Conservation (phyloP, 1,284 basidiomycete species). For the Ustilago hordei region DNA sequence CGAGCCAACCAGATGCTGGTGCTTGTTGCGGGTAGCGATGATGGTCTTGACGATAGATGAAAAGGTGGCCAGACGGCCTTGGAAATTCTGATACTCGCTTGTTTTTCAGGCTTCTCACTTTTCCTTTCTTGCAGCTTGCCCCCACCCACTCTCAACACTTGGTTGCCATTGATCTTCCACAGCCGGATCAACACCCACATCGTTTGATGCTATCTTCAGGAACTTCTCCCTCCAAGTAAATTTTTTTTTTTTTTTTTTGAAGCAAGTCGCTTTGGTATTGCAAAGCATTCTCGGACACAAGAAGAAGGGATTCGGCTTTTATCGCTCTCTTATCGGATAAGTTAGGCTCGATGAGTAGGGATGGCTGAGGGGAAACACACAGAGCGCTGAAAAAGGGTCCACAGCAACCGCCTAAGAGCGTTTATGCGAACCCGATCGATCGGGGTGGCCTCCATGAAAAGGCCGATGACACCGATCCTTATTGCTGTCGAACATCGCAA, state of each 20-base stretch:
- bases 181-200: too few species aligned
- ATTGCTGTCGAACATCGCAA: too few species aligned
- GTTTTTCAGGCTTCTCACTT: background rate
- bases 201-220: too few species aligned
- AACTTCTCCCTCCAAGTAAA: too few species aligned
- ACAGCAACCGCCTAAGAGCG: too few species aligned
- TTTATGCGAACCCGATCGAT: background rate
- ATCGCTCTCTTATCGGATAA: slow-evolving; percentile 8
- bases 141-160: background rate
- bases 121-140: background rate
- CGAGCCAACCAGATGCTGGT: too few species aligned
- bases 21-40: too few species aligned
- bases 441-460: background rate
- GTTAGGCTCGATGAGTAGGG: background rate
- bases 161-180: too few species aligned
- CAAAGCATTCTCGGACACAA: background rate
- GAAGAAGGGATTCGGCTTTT: background rate
- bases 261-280: background rate
- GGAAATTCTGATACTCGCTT: slow-evolving; percentile 4
- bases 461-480: too few species aligned
- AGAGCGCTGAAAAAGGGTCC: background rate
- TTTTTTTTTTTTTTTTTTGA: too few species aligned
- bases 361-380: background rate
- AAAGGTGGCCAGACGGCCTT: background rate
- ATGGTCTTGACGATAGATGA: background rate